Conservation (phyloP, 352 stramenopile species). For the Phytopythium montanum region DNA sequence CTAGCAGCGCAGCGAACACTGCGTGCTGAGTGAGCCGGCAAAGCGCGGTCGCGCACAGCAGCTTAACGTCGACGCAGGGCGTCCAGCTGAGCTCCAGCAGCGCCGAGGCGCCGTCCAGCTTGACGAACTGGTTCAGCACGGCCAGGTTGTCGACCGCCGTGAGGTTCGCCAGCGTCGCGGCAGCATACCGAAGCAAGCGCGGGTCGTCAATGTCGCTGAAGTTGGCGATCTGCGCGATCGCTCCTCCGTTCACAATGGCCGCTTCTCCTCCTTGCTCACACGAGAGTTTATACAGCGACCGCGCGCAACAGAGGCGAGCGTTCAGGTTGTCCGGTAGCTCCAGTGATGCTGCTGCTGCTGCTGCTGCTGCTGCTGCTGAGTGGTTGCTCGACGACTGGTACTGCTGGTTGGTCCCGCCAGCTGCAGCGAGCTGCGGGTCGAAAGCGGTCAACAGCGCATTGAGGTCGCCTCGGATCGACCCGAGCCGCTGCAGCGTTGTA, state of each 20-base stretch:
- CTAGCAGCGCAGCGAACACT: conserved; percentile 28
- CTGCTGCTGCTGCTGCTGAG: not conserved
- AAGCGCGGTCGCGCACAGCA: conserved; percentile 58
- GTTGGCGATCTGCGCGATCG: conserved; percentile 65
- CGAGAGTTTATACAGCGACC: conserved; percentile 79
- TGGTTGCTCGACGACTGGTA: not conserved
- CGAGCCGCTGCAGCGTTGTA: conserved; percentile 21
- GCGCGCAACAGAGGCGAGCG: conserved; percentile 55
- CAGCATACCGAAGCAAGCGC: conserved; percentile 52
- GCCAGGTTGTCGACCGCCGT: conserved; percentile 16
- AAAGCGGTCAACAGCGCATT: conserved; percentile 18
- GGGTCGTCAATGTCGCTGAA: conserved; percentile 65
- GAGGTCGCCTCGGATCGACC: conserved; percentile 35
- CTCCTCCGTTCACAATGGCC: conserved; percentile 57
- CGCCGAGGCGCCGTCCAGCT: conserved; percentile 46
- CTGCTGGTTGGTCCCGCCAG: not conserved
- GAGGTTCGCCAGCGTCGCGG: conserved; percentile 59
- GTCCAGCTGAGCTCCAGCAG: conserved; percentile 73
- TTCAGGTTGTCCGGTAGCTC: conserved; percentile 39
- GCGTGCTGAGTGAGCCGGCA: conserved; percentile 47
- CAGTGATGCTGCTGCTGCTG: not conserved
- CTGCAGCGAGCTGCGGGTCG: conserved; percentile 11
- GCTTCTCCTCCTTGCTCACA: conserved; percentile 50
- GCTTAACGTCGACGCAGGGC: conserved; percentile 58
- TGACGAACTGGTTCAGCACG: conserved; percentile 47